Conservation (phyloP, 345 rosid species). For the Pelargonium nanum region DNA sequence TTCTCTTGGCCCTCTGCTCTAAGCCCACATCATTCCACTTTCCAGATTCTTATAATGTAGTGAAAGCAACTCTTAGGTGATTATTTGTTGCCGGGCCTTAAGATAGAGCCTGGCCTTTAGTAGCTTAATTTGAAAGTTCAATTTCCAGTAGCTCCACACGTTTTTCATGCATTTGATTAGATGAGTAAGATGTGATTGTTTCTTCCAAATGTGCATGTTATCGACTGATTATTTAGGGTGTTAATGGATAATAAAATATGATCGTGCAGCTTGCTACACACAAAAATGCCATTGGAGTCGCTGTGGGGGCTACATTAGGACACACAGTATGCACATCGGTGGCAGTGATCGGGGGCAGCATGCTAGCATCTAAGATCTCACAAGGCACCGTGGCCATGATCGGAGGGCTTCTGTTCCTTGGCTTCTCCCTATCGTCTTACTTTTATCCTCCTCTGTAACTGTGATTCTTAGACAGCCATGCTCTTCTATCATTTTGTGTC, state of each 20-base stretch:
- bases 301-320: conserved; percentile 76
- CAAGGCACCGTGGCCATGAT: conserved; percentile 86
- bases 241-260: too few relatives aligned
- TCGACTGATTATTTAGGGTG: too few relatives aligned
- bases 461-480: not conserved
- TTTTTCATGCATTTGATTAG: too few relatives aligned
- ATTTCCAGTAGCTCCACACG: too few relatives aligned
- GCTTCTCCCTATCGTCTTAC: conserved; percentile 89
- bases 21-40: too few relatives aligned
- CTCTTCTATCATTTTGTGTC: too few relatives aligned
- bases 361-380: conserved; percentile 90
- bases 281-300: conserved; percentile 90
- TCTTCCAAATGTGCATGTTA: not conserved
- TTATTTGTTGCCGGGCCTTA: too few relatives aligned
- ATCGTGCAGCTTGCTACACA: conserved; percentile 81
- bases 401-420: conserved; percentile 91
- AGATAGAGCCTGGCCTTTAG: too few relatives aligned
- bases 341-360: conserved; percentile 97
- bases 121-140: too few relatives aligned
- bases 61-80: too few relatives aligned
- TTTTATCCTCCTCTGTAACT: conserved; percentile 82
- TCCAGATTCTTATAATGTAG: too few relatives aligned
- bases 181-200: not conserved
- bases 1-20: too few relatives aligned
- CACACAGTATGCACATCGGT: conserved; percentile 83